Base-by-base conservation (phyloP, 2,329 filamentous ascomycete species). In the Albophoma yamanashiensis region DNA sequence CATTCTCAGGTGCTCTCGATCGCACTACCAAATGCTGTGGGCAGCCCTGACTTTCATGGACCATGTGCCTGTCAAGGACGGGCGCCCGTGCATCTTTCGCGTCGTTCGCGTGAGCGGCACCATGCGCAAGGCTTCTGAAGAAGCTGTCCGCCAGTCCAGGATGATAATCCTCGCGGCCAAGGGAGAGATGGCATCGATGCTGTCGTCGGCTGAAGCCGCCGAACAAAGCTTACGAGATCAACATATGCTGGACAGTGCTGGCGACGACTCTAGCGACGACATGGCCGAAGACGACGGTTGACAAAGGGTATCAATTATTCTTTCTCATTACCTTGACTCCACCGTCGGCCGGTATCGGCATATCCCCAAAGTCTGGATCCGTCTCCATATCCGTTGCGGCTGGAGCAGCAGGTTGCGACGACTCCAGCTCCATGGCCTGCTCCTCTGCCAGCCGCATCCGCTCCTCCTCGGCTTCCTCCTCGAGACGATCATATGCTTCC, bases 51-150 rank as follows among this genome's bases (percentile, higher is more conserved):
- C 91, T 0, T 89, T 92, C 66, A 88, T 94, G 78, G 86, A 86
- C 27, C 80, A 75, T 20, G 76, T 97, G 0, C 91, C 85, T 9
- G 73, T 82, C 2, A 80, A 75, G 61, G 80, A 78, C 69, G 82
- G 84, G 31, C 78, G 81, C 61, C 79, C 83, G 0, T 96, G 92
- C 68, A 87, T 93, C 1, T 89, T 96, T 63, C 86, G 88, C 55
- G 92, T 99, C 17, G 84, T 96, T 8, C 83, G 90, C 62, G 91
- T 97, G 17, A 94, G 90, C 64, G 94, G 93, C 20, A 99, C 94
- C 3, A 96, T 99, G 68, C 88, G 87, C 66, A 96, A 96, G 74
- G 88, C 86, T 2, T 92, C 97, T 74, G 87, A 96, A 70, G 92
- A 96, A 73, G 91, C 92, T 42, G 89, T 97, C 67, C 82, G 87